phyloP scores from a whole-genome alignment of 1,139 yeast genomes.

The Hansenula anomala region DNA sequence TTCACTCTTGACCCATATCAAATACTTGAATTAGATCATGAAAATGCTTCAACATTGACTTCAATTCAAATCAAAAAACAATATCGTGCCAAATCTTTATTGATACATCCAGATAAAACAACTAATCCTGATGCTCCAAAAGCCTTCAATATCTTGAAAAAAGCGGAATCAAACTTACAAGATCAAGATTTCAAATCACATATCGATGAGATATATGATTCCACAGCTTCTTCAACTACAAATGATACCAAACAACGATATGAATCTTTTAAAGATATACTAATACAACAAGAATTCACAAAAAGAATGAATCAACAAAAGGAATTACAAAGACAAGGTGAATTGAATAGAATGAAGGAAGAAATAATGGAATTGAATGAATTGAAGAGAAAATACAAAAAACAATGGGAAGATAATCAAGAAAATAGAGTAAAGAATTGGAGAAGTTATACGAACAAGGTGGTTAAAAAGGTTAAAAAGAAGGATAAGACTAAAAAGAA shows the following conservation, averaged over 20 bases:
- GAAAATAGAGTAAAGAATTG: conserved; percentile 57
- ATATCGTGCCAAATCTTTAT: conserved; percentile 53
- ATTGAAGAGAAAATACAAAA: conserved; percentile 34
- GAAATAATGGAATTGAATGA: conserved; percentile 34
- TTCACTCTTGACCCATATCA: not conserved
- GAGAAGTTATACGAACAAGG: conserved; percentile 23
- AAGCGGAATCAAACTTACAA: conserved; percentile 25
- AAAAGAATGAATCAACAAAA: conserved; percentile 31
- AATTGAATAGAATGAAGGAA: conserved; percentile 15
- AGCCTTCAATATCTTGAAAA: conserved; percentile 51
- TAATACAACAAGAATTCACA: conserved; percentile 38
- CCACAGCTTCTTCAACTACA: too few relatives aligned
- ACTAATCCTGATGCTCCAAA: conserved; percentile 48
- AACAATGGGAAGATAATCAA: conserved; percentile 59
- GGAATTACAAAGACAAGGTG: conserved; percentile 33
- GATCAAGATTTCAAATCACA: conserved; percentile 26
- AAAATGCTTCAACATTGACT: not conserved
- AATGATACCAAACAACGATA: too few relatives aligned
- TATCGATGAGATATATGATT: conserved; percentile 32
- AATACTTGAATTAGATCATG: not conserved
- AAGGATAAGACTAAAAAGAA: not conserved
- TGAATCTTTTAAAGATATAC: conserved; percentile 31
- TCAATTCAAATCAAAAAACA: conserved; percentile 35
- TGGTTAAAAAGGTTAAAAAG: conserved; percentile 1
- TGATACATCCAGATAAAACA: conserved; percentile 69